phyloP scores from a whole-genome alignment of 1,139 yeast species.

The Debaryomyces singareniensis region DNA sequence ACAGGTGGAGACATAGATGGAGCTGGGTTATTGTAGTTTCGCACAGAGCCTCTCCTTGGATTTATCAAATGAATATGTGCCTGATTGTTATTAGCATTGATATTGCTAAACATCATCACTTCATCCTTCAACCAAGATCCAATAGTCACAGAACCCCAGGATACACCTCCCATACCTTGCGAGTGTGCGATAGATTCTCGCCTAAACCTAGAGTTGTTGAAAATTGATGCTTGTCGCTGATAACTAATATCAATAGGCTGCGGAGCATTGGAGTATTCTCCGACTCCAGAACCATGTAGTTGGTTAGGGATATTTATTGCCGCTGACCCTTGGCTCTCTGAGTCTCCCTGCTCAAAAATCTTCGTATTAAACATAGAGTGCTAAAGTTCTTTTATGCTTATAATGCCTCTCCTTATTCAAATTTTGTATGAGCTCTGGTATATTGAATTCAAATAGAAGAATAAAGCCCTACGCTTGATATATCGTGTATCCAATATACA shows the following conservation, averaged over 20 bases:
- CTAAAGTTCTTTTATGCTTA: too few species aligned
- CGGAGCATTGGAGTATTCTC: conserved; percentile 16
- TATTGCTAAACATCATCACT: conserved; percentile 48
- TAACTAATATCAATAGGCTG: conserved; percentile 46
- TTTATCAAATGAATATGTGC: conserved; percentile 26
- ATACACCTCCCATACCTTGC: conserved; percentile 95
- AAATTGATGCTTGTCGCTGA: conserved; percentile 38
- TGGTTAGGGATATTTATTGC: conserved; percentile 13
- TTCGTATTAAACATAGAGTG: conserved; percentile 26
- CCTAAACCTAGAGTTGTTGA: conserved; percentile 41
- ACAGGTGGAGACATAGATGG: conserved; percentile 58
- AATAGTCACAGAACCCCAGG: conserved; percentile 96
- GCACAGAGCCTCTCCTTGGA: conserved; percentile 39
- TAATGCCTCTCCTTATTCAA: too few species aligned
- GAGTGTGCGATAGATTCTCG: conserved; percentile 92
- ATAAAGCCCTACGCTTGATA: too few species aligned
- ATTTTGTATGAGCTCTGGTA: too few species aligned
- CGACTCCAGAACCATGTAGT: conserved; percentile 4
- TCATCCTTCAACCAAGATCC: conserved; percentile 97
- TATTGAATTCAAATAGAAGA: too few species aligned
- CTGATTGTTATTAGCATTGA: conserved; percentile 13
- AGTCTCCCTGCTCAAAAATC: conserved; percentile 20
- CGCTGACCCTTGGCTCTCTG: conserved; percentile 9
- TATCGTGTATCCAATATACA: too few species aligned
- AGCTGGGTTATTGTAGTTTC: conserved; percentile 15